Evolutionary conservation across 192 early-diverging fungal species (phyloP), one percentile per base, ranked within the genome.

Genomic region (Piromyces sp.): DNA sequence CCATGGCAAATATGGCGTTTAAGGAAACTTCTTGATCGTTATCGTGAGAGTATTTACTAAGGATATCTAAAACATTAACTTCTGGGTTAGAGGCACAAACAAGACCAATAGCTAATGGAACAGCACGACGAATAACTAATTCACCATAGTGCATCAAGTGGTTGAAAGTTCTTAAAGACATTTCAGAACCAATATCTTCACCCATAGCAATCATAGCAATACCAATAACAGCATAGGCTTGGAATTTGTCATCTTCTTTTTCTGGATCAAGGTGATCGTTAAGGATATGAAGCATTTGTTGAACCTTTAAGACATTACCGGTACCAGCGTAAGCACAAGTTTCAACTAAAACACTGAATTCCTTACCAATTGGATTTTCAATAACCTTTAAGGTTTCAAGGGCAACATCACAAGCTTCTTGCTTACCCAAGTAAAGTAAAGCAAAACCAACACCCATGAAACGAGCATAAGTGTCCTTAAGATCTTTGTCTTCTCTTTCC

Each of bases 71-170:
- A 37, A 99, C 94, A 78, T 92, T 88, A 16, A 97, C 93, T 17
- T 94, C 86, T 80, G 98, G 98, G 86, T 99, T 98, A 13, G 97
- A 98, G 29, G 96, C 95, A 86, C 95, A 99, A 30, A 97, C 88
- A 26, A 99, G 86, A 78, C 95, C 96, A 79, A 98, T 92, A 17
- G 96, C 97, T 40, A 99, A 88, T 33, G 98, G 98, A 37, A 99
- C 98, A 11, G 96, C 88, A 58, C 93, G 92, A 81, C 98, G 93
- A 85, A 98, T 96, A 19, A 94, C 94, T 17, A 96, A 92, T 85
- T 97, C 96, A 68, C 97, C 97, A 89, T 98, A 99, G 83, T 99
- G 97, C 97, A 98, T 98, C 91, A 99, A 86, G 84, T 99, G 97
- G 80, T 97, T 96, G 84, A 98, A 98, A 16, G 93, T 89, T 78